Evolutionary conservation across 768 basidiomycete species (phyloP).

Genomic region (Amanita rubescens): DNA sequence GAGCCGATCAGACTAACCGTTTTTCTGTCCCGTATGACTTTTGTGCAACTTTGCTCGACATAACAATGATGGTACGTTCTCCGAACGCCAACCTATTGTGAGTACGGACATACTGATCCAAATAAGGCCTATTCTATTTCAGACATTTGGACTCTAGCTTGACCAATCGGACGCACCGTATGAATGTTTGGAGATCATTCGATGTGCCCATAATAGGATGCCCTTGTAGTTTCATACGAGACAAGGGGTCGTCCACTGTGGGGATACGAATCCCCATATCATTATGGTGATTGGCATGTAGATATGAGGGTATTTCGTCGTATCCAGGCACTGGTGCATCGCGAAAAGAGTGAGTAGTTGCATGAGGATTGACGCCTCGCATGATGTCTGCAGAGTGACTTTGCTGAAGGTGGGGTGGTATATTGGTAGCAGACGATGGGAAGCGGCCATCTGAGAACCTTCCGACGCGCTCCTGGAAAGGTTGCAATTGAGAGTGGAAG

Average conservation of each 20-base stretch:
- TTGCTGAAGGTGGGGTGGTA: slow-evolving; percentile 45
- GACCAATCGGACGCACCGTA: slow-evolving; percentile 43
- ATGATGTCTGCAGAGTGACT: slow-evolving; percentile 47
- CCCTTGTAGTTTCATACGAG: slow-evolving; percentile 56
- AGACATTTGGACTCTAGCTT: slow-evolving; percentile 14
- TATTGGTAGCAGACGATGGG: slow-evolving; percentile 34
- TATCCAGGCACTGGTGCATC: slow-evolving; percentile 45
- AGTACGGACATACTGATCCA: slow-evolving; percentile 81
- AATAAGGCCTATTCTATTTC: slow-evolving; percentile 49
- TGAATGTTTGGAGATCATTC: slow-evolving; percentile 73
- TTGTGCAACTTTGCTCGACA: slow-evolving; percentile 97
- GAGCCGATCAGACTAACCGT: slow-evolving; percentile 40
- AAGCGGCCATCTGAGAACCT: slow-evolving; percentile 54
- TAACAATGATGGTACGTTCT: slow-evolving; percentile 90
- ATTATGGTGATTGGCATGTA: slow-evolving; percentile 40
- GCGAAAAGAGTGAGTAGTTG: slow-evolving; percentile 51
- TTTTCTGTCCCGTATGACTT: slow-evolving; percentile 97
- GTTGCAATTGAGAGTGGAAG: slow-evolving; percentile 45
- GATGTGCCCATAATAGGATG: slow-evolving; percentile 52
- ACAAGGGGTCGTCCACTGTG: slow-evolving; percentile 51
- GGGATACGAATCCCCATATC: slow-evolving; percentile 61
- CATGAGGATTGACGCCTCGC: slow-evolving; percentile 64
- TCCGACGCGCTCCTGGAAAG: slow-evolving; percentile 50
- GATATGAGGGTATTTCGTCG: slow-evolving; percentile 53
- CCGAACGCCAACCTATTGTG: slow-evolving; percentile 85